phyloP scores from a whole-genome alignment of 331 rosid genomes.

The Malus hybrid region DNA sequence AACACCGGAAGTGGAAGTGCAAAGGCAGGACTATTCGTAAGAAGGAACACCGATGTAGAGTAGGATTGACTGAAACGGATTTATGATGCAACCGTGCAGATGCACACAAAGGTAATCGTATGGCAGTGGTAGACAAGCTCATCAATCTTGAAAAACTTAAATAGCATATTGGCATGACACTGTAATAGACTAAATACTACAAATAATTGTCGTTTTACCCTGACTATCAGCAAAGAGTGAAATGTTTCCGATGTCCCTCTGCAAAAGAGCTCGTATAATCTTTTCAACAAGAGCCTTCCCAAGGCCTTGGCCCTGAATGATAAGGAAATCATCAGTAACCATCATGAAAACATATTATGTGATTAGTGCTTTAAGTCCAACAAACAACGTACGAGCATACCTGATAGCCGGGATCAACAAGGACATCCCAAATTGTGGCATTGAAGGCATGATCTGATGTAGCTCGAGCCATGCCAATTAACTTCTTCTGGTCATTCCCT shows the following conservation, averaged over 20 bases:
- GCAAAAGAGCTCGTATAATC: slow-evolving; percentile 78
- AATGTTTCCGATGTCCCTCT: slow-evolving; percentile 89
- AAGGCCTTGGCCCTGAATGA: slow-evolving; percentile 89
- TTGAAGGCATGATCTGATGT: slow-evolving; percentile 98
- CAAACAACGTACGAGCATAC: slow-evolving; percentile 23
- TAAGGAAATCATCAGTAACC: slow-evolving; percentile 19
- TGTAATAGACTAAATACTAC: background rate
- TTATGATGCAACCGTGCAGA: background rate
- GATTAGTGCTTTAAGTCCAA: background rate
- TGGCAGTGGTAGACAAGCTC: slow-evolving; percentile 1
- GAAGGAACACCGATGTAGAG: background rate
- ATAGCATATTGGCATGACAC: background rate
- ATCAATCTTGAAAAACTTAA: background rate
- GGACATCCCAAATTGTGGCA: slow-evolving; percentile 98
- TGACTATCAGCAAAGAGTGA: slow-evolving; percentile 88
- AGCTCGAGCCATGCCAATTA: slow-evolving; percentile 98
- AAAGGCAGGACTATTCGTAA: background rate
- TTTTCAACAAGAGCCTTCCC: slow-evolving; percentile 91
- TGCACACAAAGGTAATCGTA: background rate
- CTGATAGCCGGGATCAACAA: slow-evolving; percentile 91
- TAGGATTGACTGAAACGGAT: background rate
- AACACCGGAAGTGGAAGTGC: background rate
- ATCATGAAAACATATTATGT: background rate
- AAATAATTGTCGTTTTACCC: slow-evolving; percentile 40
- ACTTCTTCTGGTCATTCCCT: slow-evolving; percentile 60